These are phyloP conservation scores for Zygosaccharomyces sapae DNA, from an alignment of 1,139 yeast genomes.

Conservation along the genomic window DNA sequence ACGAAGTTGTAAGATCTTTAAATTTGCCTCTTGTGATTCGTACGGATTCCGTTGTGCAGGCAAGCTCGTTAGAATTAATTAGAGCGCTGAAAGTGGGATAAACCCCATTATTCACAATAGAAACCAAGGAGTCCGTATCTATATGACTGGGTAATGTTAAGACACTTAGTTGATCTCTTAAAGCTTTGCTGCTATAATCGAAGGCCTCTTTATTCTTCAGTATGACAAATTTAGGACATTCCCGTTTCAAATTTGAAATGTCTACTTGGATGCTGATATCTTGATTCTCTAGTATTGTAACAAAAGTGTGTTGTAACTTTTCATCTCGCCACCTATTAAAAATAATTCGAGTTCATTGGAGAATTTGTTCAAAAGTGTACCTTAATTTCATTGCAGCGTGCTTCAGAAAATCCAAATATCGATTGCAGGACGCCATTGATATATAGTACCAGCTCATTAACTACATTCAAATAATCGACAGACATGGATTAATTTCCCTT, in stretches of 20 bases:
- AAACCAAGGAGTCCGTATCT: slow-evolving; percentile 52
- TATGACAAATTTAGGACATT: slow-evolving; percentile 6
- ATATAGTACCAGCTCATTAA: background rate
- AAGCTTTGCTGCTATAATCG: slow-evolving; percentile 9
- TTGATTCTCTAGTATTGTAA: slow-evolving; percentile 1
- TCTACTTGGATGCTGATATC: slow-evolving; percentile 6
- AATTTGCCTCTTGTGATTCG: slow-evolving; percentile 56
- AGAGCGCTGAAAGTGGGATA: slow-evolving; percentile 50
- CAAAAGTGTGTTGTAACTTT: slow-evolving; percentile 4
- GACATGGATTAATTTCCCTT: background rate
- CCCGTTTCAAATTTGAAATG: background rate
- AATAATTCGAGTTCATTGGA: slow-evolving; percentile 5
- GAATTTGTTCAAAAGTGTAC: slow-evolving; percentile 3
- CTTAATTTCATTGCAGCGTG: background rate
- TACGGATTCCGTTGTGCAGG: slow-evolving; percentile 38
- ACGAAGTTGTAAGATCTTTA: slow-evolving; percentile 62
- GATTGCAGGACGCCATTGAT: background rate
- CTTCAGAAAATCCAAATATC: background rate
- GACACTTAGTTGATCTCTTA: slow-evolving; percentile 27
- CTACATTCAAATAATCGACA: slow-evolving; percentile 1
- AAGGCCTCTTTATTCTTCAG: slow-evolving; percentile 16
- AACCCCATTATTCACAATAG: slow-evolving; percentile 53
- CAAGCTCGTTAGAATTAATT: slow-evolving; percentile 22
- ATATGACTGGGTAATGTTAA: slow-evolving; percentile 16
- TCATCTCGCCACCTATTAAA: slow-evolving; percentile 7